Evolutionary conservation across 768 basidiomycete genomes (phyloP), one percentile per base, ranked within the genome.

Genomic region (Phylloporus arenicola): DNA sequence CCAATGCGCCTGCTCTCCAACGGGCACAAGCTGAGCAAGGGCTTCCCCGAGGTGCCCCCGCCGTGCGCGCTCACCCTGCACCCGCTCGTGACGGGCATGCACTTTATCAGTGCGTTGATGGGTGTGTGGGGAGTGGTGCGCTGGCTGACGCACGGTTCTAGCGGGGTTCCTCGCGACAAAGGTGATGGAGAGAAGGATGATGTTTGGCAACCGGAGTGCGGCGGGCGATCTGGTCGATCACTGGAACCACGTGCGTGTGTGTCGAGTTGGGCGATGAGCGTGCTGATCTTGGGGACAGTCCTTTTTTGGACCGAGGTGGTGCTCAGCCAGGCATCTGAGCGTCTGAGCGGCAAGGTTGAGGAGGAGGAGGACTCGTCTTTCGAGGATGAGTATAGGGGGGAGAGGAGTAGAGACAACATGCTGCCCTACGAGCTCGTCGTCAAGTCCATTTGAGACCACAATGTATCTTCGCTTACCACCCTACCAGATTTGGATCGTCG

Each of bases 261-360:
- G 10, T 12, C 19, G 43, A 2, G 22, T 24, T 4, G 25, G 5
- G 22, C 41, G 16, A 41, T 24, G 19, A 1, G 17, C 24, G 1
- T 22, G 31, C 31, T 48, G 12, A 33, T 11, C 1, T 13, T 10
- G 31, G 41, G 16, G 41, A 38, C 40, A 79, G 78, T 68, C 72
- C 63, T 79, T 78, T 67, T 79, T 79, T 50, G 69, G 71, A 38
- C 73, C 72, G 12, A 71, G 78, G 68, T 70, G 27, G 63, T 70
- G 49, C 66, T 79, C 0, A 59, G 65, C 20, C 67, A 69, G 47
- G 65, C 52, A 3, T 50, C 61, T 6, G 59, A 67, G 45, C 58
- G 67, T n/a, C 34, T 67, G 51, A 67, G 67, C 2, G 67, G 67
- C 0, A 45, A 46, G 11, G 0, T 57, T 6, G 64, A 67, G 1